These are phyloP conservation scores for Rhizoclosmatium sp. DNA, from an alignment of 192 early-diverging fungal species.

Conservation along the genomic window DNA sequence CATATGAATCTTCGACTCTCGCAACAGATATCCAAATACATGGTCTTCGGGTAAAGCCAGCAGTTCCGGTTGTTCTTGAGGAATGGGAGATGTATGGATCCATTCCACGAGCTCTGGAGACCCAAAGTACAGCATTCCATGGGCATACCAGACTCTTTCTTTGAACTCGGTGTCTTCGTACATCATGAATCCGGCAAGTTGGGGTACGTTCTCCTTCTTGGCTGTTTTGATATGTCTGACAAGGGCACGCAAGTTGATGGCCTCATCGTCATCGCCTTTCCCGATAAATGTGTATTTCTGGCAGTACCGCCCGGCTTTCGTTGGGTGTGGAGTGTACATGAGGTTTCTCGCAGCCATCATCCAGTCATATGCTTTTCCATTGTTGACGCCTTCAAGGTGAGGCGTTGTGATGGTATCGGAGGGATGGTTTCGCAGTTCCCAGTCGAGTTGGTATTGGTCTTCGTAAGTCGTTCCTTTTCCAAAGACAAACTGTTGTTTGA, in stretches of 20 bases:
- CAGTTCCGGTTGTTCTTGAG: not conserved
- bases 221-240: not conserved
- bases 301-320: not conserved
- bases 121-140: slow-evolving; percentile 17
- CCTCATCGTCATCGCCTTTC: slow-evolving; percentile 10
- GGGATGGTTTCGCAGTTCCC: not conserved
- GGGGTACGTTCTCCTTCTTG: not conserved
- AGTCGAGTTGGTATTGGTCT: not conserved
- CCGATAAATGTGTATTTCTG: not conserved
- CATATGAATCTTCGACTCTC: not conserved
- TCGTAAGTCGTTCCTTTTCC: not conserved
- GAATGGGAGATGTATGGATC: not conserved
- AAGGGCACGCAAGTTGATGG: not conserved
- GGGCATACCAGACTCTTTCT: not conserved
- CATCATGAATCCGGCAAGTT: not conserved
- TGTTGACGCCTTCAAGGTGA: not conserved
- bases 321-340: not conserved
- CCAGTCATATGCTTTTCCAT: slow-evolving; percentile 1
- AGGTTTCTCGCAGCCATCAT: not conserved
- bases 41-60: not conserved
- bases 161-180: not conserved
- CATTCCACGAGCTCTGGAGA: not conserved
- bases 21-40: not conserved
- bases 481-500: not conserved
- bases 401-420: not conserved